Percentiles rank a stretch among this genome's conserved stretches.
These are phyloP conservation scores for Fusarium mexicanum DNA, from an alignment of 2,329 filamentous ascomycete genomes.

Conservation along the genomic window DNA sequence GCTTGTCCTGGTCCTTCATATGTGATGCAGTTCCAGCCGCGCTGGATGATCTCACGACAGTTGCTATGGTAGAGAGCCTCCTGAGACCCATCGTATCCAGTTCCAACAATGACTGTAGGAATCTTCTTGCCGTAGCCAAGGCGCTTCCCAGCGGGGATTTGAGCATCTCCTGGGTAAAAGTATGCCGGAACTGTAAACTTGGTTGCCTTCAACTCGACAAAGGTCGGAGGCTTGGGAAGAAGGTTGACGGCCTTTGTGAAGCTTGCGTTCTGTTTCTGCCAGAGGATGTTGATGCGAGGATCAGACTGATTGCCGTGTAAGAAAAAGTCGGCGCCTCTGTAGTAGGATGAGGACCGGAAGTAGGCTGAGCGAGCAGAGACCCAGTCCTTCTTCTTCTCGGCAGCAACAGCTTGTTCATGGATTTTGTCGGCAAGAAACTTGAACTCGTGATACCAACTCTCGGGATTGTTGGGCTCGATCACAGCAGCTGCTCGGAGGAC, in stretches of 20 bases:
- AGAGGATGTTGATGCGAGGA: constrained; percentile 51
- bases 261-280: constrained; percentile 47
- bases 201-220: constrained; percentile 43
- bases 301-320: constrained; percentile 52
- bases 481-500: constrained; percentile 17
- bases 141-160: not conserved
- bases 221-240: constrained; percentile 49
- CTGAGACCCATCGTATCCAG: constrained; percentile 55
- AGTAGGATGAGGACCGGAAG: constrained; percentile 55
- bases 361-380: constrained; percentile 37
- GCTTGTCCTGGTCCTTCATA: constrained; percentile 59
- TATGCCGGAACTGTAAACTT: constrained; percentile 50
- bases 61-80: constrained; percentile 54
- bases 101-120: constrained; percentile 54
- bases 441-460: constrained; percentile 11
- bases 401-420: not conserved
- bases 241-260: constrained; percentile 52
- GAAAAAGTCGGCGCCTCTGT: constrained; percentile 54
- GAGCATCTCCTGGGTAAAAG: constrained; percentile 41
- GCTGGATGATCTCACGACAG: constrained; percentile 47
- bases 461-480: constrained; percentile 5
- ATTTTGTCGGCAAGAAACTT: constrained; percentile 3
- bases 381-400: not conserved
- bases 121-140: constrained; percentile 22
- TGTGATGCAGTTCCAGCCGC: constrained; percentile 55